A percentile compares a stretch with the other conserved stretches of the same genome.
Evolutionary conservation across 257 asterid genomes (phyloP).

Genomic region (Nicotiana obtusifolia): DNA sequence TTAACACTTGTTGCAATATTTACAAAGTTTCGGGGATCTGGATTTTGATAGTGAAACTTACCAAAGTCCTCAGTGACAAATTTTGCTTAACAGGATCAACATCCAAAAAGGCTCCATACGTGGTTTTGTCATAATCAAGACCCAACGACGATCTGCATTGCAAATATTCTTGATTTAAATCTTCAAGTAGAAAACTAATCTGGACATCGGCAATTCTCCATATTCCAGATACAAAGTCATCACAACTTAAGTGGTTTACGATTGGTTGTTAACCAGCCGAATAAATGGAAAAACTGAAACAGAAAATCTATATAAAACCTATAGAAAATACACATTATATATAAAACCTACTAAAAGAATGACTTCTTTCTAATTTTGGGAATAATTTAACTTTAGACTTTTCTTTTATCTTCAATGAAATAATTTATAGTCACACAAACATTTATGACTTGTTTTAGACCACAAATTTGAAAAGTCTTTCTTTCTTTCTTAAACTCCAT

Average conservation of each 20-base stretch:
- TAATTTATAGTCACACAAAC: no score
- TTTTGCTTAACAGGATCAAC: constrained; percentile 28
- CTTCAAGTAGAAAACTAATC: not conserved
- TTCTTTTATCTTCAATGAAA: no score
- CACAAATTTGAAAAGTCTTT: no score
- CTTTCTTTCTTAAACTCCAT: no score
- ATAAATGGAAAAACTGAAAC: no score
- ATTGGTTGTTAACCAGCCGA: not conserved
- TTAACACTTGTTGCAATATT: not conserved
- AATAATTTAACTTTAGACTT: no score
- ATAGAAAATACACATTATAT: no score
- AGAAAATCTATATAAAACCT: no score
- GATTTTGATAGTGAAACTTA: not conserved
- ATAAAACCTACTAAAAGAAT: no score
- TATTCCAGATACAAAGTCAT: not conserved
- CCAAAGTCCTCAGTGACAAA: constrained; percentile 41
- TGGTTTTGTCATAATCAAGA: constrained; percentile 20
- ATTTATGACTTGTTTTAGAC: no score
- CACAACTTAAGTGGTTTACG: not conserved
- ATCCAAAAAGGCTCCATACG: constrained; percentile 21
- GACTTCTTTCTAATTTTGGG: no score
- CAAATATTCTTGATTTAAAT: not conserved
- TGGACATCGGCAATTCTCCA: not conserved
- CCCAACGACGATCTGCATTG: constrained; percentile 36
- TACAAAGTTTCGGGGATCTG: not conserved